Conservation (phyloP, 805 yeast species). For the Barnettozyma salicaria region DNA sequence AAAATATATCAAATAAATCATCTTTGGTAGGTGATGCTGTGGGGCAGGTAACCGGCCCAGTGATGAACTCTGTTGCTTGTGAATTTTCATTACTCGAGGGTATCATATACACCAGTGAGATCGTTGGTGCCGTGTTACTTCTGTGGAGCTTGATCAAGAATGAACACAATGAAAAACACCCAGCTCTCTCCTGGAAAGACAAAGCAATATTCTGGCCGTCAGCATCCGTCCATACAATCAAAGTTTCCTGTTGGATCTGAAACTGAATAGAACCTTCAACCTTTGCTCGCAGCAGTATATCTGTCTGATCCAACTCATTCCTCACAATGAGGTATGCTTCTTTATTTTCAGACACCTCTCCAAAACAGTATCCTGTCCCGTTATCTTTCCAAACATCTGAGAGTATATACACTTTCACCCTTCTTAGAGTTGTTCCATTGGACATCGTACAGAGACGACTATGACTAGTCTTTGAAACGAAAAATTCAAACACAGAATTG, state of each 20-base stretch:
- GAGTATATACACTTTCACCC: conserved; percentile 88
- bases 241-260: conserved; percentile 90
- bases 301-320: conserved; percentile 57
- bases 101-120: conserved; percentile 66
- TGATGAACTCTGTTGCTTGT: conserved; percentile 69
- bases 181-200: conserved; percentile 87
- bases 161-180: conserved; percentile 79
- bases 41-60: conserved; percentile 76
- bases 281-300: conserved; percentile 54
- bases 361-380: conserved; percentile 88
- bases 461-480: no score
- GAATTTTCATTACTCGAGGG: conserved; percentile 36
- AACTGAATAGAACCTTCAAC: conserved; percentile 76
- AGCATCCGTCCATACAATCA: conserved; percentile 87
- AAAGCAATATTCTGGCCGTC: conserved; percentile 74
- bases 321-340: conserved; percentile 63
- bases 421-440: conserved; percentile 51
- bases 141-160: conserved; percentile 68
- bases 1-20: conserved; percentile 48
- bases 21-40: conserved; percentile 42
- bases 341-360: conserved; percentile 40
- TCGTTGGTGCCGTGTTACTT: conserved; percentile 47
- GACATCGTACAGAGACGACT: no score
- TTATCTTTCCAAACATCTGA: conserved; percentile 84
- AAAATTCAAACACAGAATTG: no score